A percentile compares a stretch with the other conserved stretches of the same genome.
Evolutionary conservation across 352 stramenopile species (phyloP).

Genomic region (Phytophthora hybrid): DNA sequence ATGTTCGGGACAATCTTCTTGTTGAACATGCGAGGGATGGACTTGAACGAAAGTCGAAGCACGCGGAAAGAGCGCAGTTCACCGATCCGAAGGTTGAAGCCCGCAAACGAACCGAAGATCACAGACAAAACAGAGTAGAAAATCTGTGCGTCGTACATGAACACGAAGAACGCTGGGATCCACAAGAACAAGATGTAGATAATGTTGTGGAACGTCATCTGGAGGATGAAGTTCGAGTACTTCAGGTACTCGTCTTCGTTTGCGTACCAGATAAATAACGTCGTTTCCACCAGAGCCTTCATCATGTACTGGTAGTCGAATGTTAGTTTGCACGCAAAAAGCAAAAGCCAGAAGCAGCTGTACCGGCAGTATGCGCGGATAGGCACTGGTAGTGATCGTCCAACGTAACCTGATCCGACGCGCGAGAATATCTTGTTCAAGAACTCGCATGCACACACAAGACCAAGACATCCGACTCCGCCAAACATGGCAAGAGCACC

Average conservation of each 20-base stretch:
- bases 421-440: constrained; percentile 78
- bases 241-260: constrained; percentile 74
- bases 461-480: constrained; percentile 51
- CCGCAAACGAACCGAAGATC: constrained; percentile 80
- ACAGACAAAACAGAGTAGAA: constrained; percentile 87
- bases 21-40: constrained; percentile 88
- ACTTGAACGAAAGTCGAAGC: constrained; percentile 86
- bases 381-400: constrained; percentile 77
- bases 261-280: constrained; percentile 88
- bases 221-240: constrained; percentile 88
- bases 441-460: constrained; percentile 73
- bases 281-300: constrained; percentile 86
- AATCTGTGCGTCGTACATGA: constrained; percentile 90
- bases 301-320: constrained; percentile 91
- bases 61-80: constrained; percentile 88
- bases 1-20: constrained; percentile 91
- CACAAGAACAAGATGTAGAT: constrained; percentile 86
- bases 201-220: constrained; percentile 88
- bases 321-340: constrained; percentile 79
- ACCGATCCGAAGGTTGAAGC: constrained; percentile 88
- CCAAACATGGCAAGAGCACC: constrained; percentile 70
- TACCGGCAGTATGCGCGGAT: constrained; percentile 79
- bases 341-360: constrained; percentile 82
- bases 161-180: constrained; percentile 85
- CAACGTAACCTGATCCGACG: constrained; percentile 77